Base-by-base conservation (phyloP, 768 basidiomycete genomes). In the Suillus hirtellus region DNA sequence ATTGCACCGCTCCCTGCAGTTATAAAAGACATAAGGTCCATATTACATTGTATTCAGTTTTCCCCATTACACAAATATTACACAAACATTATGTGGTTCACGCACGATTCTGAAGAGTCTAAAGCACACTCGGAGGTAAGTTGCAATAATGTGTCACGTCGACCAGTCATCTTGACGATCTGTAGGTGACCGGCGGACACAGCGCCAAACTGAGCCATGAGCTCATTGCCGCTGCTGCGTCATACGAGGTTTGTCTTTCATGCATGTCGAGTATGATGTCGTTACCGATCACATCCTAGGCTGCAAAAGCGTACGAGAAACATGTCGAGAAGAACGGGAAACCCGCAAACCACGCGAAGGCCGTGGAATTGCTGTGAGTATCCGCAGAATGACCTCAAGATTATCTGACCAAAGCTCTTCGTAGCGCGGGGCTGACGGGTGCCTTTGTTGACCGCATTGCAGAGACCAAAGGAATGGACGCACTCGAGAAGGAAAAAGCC, bases 221-320 rank as follows among this genome's bases (percentile, higher is more conserved):
- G 52, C 31, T 70, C 56, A 54, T 75, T 61, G 70, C 71, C 3
- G 69, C 63, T 12, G 73, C 74, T 1, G 73, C 73, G 3, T 70
- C 73, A 10, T 74, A 71, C 58, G 74, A 74, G 64, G 73, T 62
- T 59, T 37, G 34, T 27, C 21, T 31, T 0, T 8, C 2, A 11
- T n/a, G 34, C 11, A 8, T 10, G 1, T 19, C 17, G 5, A 9
- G 8, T 15, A 52, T 4, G 37, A 43, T 14, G 4, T 15, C 21
- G 34, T 17, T 9, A 49, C 63, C 59, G 53, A 72, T 46, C 21
- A 53, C 37, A 12, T 27, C 24, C 17, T 34, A 76, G 73, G 73
- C 70, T 24, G 73, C 73, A 5, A 76, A 76, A 46, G 67, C 67
- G 1, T 75, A 76, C 64, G 64, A 71, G 60, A 4, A 70, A 3